Conservation (phyloP, 192 early-diverging fungal species). For the Spizellomyces punctatus region DNA sequence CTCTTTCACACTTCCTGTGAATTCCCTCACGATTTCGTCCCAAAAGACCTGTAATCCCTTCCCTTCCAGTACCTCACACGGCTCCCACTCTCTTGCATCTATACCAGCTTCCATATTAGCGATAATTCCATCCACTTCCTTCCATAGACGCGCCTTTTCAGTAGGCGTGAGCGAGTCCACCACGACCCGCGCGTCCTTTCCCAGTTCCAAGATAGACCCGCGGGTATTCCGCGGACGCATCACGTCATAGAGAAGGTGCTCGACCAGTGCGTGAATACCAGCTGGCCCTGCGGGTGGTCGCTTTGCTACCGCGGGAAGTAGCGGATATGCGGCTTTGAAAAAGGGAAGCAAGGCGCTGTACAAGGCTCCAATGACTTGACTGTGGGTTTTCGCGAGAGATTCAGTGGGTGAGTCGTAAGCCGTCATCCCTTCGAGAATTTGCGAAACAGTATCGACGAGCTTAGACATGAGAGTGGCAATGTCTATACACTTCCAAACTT, state of each 20-base stretch:
- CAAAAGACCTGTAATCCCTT: constrained; percentile 31
- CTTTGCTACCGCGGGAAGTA: constrained; percentile 28
- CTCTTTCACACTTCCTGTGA: constrained; percentile 11
- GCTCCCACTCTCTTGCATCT: constrained; percentile 25
- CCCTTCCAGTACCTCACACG: constrained; percentile 23
- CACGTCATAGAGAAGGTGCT: constrained; percentile 23
- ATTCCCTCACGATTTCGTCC: constrained; percentile 32
- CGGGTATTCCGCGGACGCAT: background rate
- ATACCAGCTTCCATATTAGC: constrained; percentile 26
- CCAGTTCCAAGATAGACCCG: constrained; percentile 4
- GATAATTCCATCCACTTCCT: constrained; percentile 27
- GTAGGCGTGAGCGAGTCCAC: background rate
- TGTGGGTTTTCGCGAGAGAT: background rate
- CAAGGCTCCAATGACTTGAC: constrained; percentile 1
- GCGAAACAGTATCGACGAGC: constrained; percentile 24
- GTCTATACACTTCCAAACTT: constrained; percentile 41
- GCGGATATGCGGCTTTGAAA: constrained; percentile 26
- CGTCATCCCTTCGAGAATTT: constrained; percentile 12
- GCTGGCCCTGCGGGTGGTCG: constrained; percentile 6
- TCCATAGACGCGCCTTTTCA: constrained; percentile 17
- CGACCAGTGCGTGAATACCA: constrained; percentile 33
- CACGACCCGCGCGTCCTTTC: constrained; percentile 1
- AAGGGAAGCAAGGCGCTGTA: constrained; percentile 20
- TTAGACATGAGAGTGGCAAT: constrained; percentile 28
- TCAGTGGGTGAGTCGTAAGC: constrained; percentile 19